Evolutionary conservation across 2,329 filamentous ascomycete genomes (phyloP), one percentile per base, ranked within the genome.

Genomic region (Xylariaceae sp.): DNA sequence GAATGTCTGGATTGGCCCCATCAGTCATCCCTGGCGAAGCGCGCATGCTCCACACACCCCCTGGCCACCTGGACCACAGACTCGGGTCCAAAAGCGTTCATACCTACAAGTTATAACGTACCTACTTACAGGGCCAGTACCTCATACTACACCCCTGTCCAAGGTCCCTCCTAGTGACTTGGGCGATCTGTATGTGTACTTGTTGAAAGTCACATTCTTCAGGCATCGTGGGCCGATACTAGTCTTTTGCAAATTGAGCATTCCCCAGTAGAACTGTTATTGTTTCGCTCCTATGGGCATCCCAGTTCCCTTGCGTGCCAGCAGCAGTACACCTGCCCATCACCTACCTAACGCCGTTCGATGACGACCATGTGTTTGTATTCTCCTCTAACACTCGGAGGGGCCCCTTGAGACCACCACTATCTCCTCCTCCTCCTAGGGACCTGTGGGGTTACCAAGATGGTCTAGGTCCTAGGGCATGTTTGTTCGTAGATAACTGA

Each of bases 171-270:
- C 36, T 43, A 39, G 33, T 29, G 16, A 16, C 12, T 16, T 32
- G 4, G 27, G 16, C 27, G 27, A 32, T 32, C 27, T 32, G 27
- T 32, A 32, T 32, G 27, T 12, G 27, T 32, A 32, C 27, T 32
- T 32, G 27, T 12, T 16, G 12, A 32, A 32, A 32, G 27, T 32
- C 27, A 32, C 27, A 32, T 32, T 32, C 27, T 16, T 12, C 27
- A 49, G 42, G 37, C 37, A 37, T 39, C 52, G 36, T 41, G 54
- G 40, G 33, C 45, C n/a, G n/a, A n/a, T n/a, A n/a, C n/a, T n/a
- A n/a, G n/a, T n/a, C n/a, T n/a, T n/a, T 53, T 49, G 53, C 48
- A 62, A 59, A 63, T 63, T 57, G 52, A 55, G 40, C 61, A 64
- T 64, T 64, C 61, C 58, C 50, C 37, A 50, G 56, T 57, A 57